Percentiles rank a stretch among this genome's conserved stretches.
phyloP scores from a whole-genome alignment of 2,329 filamentous ascomycete genomes.

The Claviceps capensis region DNA sequence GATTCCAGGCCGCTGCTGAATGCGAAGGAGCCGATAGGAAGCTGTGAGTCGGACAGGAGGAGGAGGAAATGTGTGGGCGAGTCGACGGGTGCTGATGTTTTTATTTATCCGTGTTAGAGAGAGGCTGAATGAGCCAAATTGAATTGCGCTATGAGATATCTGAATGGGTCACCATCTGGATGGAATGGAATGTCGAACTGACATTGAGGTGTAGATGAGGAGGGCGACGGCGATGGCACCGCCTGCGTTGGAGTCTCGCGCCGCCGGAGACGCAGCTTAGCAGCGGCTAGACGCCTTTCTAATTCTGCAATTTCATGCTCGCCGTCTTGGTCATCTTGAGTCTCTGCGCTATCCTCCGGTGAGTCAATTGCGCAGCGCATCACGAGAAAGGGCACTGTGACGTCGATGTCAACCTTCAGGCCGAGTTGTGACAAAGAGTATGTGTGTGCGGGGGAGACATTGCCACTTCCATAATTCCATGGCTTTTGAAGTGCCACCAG shows the following conservation, averaged over 20 bases:
- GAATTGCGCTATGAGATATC: too few species aligned
- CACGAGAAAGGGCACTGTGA: background rate
- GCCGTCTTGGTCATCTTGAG: slow-evolving; percentile 14
- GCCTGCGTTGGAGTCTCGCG: background rate
- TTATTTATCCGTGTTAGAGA: background rate
- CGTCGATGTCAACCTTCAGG: background rate
- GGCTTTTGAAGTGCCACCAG: too few species aligned
- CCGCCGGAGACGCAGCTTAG: slow-evolving; percentile 27
- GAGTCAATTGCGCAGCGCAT: slow-evolving; percentile 14
- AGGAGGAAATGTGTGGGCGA: slow-evolving; percentile 50
- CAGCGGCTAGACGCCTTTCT: slow-evolving; percentile 35
- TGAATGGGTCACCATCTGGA: too few species aligned
- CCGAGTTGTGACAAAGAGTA: background rate
- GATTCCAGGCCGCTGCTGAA: slow-evolving; percentile 76
- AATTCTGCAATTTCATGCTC: slow-evolving; percentile 45
- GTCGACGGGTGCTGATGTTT: slow-evolving; percentile 2
- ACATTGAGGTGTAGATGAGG: background rate
- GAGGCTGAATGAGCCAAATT: too few species aligned
- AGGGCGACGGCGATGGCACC: background rate
- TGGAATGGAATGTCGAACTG: background rate
- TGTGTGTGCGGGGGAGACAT: background rate
- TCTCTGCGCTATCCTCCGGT: slow-evolving; percentile 7
- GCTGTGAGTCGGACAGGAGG: slow-evolving; percentile 66
- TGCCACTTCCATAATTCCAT: background rate
- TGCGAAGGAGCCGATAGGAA: slow-evolving; percentile 75